These are phyloP conservation scores for Axilococcus clingmanii DNA, from an alignment of 139 green algal genomes.

Conservation along the genomic window DNA sequence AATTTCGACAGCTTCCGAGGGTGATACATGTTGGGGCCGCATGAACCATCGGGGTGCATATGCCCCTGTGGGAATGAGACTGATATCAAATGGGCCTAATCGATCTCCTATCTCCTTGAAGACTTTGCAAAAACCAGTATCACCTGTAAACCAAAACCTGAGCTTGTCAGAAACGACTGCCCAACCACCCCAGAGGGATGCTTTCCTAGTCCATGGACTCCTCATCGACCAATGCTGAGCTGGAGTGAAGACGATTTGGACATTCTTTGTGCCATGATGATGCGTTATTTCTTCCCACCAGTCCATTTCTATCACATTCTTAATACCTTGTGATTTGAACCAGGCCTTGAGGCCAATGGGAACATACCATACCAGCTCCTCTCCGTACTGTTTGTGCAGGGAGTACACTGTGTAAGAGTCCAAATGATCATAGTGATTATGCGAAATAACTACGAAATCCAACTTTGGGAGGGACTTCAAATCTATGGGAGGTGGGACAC, in stretches of 20 bases:
- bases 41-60: conserved; percentile 34
- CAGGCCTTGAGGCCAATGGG: conserved; percentile 50
- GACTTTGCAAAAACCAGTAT: conserved; percentile 61
- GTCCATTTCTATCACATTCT: conserved; percentile 57
- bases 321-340: conserved; percentile 40
- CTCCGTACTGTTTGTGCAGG: conserved; percentile 41
- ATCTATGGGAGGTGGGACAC: conserved; percentile 25
- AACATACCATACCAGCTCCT: conserved; percentile 39
- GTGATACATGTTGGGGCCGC: conserved; percentile 47
- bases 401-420: conserved; percentile 30
- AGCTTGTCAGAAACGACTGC: neutral
- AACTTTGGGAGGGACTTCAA: conserved; percentile 34
- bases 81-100: conserved; percentile 57
- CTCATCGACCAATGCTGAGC: conserved; percentile 53
- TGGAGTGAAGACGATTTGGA: conserved; percentile 31
- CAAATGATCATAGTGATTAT: conserved; percentile 65
- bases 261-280: neutral
- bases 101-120: conserved; percentile 56
- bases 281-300: conserved; percentile 62
- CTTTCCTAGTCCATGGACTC: conserved; percentile 26
- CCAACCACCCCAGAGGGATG: conserved; percentile 59
- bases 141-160: conserved; percentile 64
- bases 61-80: conserved; percentile 22
- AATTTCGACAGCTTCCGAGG: conserved; percentile 58
- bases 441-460: conserved; percentile 63